Base-by-base conservation (phyloP, 2,329 filamentous ascomycete genomes). In the Lachnellula suecica region DNA sequence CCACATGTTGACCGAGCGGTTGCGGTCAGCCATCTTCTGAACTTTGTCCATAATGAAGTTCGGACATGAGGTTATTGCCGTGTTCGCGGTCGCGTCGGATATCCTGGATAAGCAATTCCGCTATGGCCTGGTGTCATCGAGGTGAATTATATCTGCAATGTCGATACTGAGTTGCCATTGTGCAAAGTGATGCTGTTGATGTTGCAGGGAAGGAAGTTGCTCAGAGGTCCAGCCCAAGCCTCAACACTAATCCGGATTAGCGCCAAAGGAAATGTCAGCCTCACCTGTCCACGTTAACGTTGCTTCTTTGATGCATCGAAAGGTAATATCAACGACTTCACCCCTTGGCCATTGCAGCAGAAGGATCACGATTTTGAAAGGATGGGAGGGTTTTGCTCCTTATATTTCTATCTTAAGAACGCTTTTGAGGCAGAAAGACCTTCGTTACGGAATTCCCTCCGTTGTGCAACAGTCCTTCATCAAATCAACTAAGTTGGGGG, bases 1-100 rank as follows among this genome's bases (percentile, higher is more conserved):
- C 64, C 64, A 68, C 24, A 60, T 52, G 46, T 66, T 66, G 17
- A 58, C 52, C 2, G 50, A 47, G 13, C 59, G 23, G 22, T 55
- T 52, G 10, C 41, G 44, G n/a, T 49, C 49, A 10, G 41, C 43
- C 24, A 22, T 38, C 11, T 20, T 45, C 23, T 42, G 29, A 35
- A 54, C 49, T 27, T 29, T 38, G 22, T 15, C 24, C n/a, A 40
- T 43, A 20, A 19, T 13, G 22, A 11, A 13, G 20, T 42, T 46
- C 52, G n/a, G n/a, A n/a, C 45, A 51, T 48, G 44, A 34, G 48
- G 37, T 23, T 49, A 42, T n/a, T 31, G 22, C 17, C 23, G 24
- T 22, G 17, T 45, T 34, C 22, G 11, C n/a, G n/a, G n/a, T 11
- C 44, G 22, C 22, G 40, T 22, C 8, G 17, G 9, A 49, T 13